Base-by-base conservation (phyloP, 2,329 filamentous ascomycete species). In the Lachnellula willkommii region DNA sequence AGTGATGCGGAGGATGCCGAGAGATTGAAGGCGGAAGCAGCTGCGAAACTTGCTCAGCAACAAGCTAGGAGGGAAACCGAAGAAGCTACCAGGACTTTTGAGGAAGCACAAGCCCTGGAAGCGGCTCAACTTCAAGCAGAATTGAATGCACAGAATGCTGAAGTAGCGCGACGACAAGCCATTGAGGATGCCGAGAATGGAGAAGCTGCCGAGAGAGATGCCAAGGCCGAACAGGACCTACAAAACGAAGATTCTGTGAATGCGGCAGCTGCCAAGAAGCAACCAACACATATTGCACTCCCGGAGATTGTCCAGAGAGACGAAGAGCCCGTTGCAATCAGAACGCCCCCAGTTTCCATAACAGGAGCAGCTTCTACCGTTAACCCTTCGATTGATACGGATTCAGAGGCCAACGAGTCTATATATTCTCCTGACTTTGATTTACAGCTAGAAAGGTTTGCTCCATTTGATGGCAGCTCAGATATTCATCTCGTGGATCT, bases 381-480 rank as follows among this genome's bases (percentile, higher is more conserved):
- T 35, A 20, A 12, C 3, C n/a, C 42, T 24, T 17, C 45, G 22
- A 17, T 32, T 15, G 14, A 17, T 14, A 47, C 24, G 3, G 24
- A 28, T 17, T 24, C 24, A 26, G 15, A n/a, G 5, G n/a, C 20
- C 53, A 50, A 17, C 22, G n/a, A 42, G 15, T 45, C 42, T 11
- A n/a, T 14, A 24, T 12, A 48, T 36, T 47, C 11, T 35, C 17
- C 14, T 5, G n/a, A 39, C 32, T 7, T 49, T 47, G 26, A 49
- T 37, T n/a, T 37, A 15, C 22, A 24, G 52, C 5, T 51, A 39
- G 11, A 39, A 24, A 49, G n/a, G 24, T 51, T 57, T 20, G n/a
- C 52, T 47, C 46, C 55, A 9, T 53, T 55, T 39, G 58, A 58
- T 49, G 58, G 58, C 26, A 50, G 8, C 28, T 17, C 47, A 15